Percentiles rank a stretch among this genome's conserved stretches.
phyloP scores from a whole-genome alignment of 208 protist genomes.

The Zelonia costaricensis region DNA sequence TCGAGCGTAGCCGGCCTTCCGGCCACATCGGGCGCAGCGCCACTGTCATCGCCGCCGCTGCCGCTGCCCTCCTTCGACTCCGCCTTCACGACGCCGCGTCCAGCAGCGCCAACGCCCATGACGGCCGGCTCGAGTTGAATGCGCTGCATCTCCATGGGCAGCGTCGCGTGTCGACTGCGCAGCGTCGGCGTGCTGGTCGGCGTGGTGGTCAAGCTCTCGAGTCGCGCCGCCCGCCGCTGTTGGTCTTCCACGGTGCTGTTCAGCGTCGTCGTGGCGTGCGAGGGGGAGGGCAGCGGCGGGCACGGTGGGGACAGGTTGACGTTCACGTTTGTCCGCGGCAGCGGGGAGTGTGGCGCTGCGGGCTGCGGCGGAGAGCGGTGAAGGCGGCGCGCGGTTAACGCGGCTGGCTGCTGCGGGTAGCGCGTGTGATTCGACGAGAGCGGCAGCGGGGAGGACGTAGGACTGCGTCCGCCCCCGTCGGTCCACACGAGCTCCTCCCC shows the following conservation, averaged over 20 bases:
- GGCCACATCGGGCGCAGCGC: too few relatives aligned
- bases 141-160: slow-evolving; percentile 31
- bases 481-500: slow-evolving; percentile 18
- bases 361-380: too few relatives aligned
- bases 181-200: slow-evolving; percentile 23
- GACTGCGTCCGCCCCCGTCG: neutral
- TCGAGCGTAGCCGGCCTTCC: too few relatives aligned
- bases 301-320: slow-evolving; percentile 6
- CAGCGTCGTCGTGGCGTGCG: slow-evolving; percentile 26
- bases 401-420: too few relatives aligned
- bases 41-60: neutral
- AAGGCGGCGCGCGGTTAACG: too few relatives aligned
- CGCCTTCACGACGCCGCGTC: neutral
- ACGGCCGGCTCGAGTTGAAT: slow-evolving; percentile 24
- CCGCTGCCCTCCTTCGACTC: neutral
- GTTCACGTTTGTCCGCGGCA: too few relatives aligned
- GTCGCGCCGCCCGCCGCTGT: slow-evolving; percentile 30
- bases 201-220: slow-evolving; percentile 23
- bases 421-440: neutral
- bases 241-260: slow-evolving; percentile 31
- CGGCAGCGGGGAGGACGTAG: neutral
- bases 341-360: too few relatives aligned
- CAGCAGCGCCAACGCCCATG: too few relatives aligned
- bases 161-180: slow-evolving; percentile 25
- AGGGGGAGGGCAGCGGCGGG: slow-evolving; percentile 23